phyloP scores from a whole-genome alignment of 1,284 basidiomycete species.

The Heterobasidion occidentale region DNA sequence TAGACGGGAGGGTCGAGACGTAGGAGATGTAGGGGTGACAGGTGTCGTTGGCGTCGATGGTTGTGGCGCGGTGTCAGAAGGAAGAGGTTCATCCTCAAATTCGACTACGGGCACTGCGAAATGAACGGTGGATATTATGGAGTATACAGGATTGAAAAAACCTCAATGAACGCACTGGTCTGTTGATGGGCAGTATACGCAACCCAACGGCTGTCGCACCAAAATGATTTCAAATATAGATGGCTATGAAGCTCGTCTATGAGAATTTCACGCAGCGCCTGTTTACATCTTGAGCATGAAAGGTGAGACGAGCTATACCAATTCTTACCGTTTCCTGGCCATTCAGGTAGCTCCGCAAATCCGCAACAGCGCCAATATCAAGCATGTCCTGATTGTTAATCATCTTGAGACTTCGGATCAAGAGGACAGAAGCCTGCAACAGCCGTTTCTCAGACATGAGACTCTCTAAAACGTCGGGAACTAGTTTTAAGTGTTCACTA shows the following conservation, averaged over 20 bases:
- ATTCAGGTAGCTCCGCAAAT: slow-evolving; percentile 80
- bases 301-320: not conserved
- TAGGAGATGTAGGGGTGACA: slow-evolving; percentile 15
- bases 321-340: slow-evolving; percentile 78
- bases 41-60: slow-evolving; percentile 28
- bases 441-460: slow-evolving; percentile 96
- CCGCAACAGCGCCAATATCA: slow-evolving; percentile 90
- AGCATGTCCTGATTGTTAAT: slow-evolving; percentile 91
- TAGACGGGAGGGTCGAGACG: slow-evolving; percentile 52
- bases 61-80: slow-evolving; percentile 18
- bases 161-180: slow-evolving; percentile 42
- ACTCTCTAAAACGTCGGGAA: slow-evolving; percentile 89
- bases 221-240: slow-evolving; percentile 95
- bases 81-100: slow-evolving; percentile 42
- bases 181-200: slow-evolving; percentile 79
- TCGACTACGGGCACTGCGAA: slow-evolving; percentile 47
- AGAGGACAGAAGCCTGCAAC: slow-evolving; percentile 81
- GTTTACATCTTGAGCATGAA: slow-evolving; percentile 1
- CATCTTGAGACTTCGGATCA: slow-evolving; percentile 84
- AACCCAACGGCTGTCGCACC: slow-evolving; percentile 91
- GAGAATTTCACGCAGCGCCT: slow-evolving; percentile 88
- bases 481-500: slow-evolving; percentile 85
- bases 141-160: slow-evolving; percentile 1
- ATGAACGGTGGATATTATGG: slow-evolving; percentile 5
- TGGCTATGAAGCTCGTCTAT: slow-evolving; percentile 96